Base-by-base conservation (phyloP, 2,329 filamentous ascomycete genomes). In the Rutstroemia sp. region DNA sequence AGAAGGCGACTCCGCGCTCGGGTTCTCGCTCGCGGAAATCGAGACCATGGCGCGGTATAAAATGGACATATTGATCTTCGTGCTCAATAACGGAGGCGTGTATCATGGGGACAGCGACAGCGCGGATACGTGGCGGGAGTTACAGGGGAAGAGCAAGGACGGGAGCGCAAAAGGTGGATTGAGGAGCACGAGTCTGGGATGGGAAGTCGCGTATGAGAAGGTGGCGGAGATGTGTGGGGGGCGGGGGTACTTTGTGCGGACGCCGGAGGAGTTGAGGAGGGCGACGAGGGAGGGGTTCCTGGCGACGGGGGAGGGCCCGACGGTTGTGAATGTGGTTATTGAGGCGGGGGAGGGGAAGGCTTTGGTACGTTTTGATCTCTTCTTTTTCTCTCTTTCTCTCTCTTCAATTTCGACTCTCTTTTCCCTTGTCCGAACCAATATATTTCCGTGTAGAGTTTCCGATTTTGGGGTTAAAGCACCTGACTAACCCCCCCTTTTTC, bases 1-100 rank as follows among this genome's bases (percentile, higher is more conserved):
- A 5, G 79, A 82, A 69, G 79, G 79, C 2, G 79, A 81, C 63
- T 78, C 73, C 25, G 79, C 79, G 0, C 79, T 81, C 59, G 79
- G 78, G 0, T 82, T 82, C 62, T 79, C 75, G 4, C 73, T 73
- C 0, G 77, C 79, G 67, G 79, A 81, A 62, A 72, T 81, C 42
- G 79, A 82, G 65, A 82, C 79, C 0, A 78, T 82, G 72, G 74
- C 77, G 3, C 72, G 78, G 4, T 78, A 79, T 61, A 70, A 74
- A 9, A 80, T 81, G 71, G 77, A 79, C 45, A 71, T 79, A 4
- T 64, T 81, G 44, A 76, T 82, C 54, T 77, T 80, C 63, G 77
- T 82, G 2, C 72, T 80, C 56, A 81, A 82, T 60, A 82, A 83
- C 62, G 75, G 76, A 0, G 76, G 75, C 4, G 74, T 78, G 23